Evolutionary conservation across 106 monocot genomes (phyloP), one percentile per base, ranked within the genome.

Genomic region (Allium cepa): DNA sequence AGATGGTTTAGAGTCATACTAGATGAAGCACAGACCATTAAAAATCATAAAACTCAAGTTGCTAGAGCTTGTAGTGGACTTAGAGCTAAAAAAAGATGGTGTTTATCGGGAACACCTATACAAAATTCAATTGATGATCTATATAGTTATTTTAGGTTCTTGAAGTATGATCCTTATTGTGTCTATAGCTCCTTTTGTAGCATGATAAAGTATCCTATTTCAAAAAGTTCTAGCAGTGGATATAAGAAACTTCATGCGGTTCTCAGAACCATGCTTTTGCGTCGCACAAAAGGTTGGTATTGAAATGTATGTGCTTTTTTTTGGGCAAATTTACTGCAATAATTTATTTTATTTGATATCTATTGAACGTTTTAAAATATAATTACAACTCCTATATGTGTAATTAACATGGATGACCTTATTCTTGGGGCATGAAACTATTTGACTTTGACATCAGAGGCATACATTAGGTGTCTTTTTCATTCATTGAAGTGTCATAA

Each of bases 21-120:
- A 52, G 95, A 95, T 80, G 95, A 95, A 85, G 95, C 95, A 71
- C 95, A 95, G 61, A 85, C 83, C 10, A 95, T 95, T 67, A 95
- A 95, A 71, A 91, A 91, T 78, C 76, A 83, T 59, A 80, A 88
- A 78, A 95, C 95, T 72, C 87, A 94, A 72, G 91, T 88, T 28
- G 91, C 95, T 69, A 88, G 79, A 80, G 95, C 91, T 60, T 95
- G 95, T 46, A 88, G 82, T 66, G 88, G 88, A 27, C 77, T 95
- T 76, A 71, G 95, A 60, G 95, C 95, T 49, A 91, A 91, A 78
- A 80, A 85, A 73, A 85, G 95, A 62, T 95, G 95, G 95, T 95
- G 95, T 26, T 81, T 95, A 28, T 95, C 95, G 65, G 95, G 95
- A 65, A 95, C 95, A 18, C 95, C 95, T 50, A 82, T 95, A 75